Evolutionary conservation across 768 basidiomycete genomes (phyloP).

Genomic region (Chalciporus pseudorubinellus): DNA sequence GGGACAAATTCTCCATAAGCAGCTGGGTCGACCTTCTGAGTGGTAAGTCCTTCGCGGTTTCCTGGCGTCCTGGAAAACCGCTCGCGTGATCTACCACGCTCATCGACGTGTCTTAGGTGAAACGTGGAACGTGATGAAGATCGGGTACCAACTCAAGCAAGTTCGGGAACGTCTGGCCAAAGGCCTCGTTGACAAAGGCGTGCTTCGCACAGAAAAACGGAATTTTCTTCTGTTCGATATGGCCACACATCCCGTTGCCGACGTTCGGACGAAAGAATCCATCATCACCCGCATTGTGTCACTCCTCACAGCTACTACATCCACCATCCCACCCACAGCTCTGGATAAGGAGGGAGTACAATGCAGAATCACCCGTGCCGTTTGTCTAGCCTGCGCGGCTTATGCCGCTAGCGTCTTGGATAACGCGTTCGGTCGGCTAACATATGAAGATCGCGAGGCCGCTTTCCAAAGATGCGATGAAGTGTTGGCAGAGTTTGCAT

Average conservation of each 20-base stretch:
- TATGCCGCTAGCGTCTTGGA: constrained; percentile 96
- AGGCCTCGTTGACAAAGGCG: constrained; percentile 96
- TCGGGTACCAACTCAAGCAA: constrained; percentile 98
- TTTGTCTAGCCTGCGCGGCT: constrained; percentile 85
- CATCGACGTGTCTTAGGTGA: constrained; percentile 59
- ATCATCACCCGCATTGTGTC: constrained; percentile 74
- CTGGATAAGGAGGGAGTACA: constrained; percentile 76
- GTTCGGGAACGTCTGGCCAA: constrained; percentile 97
- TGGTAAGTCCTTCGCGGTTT: constrained; percentile 45
- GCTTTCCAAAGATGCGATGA: constrained; percentile 95
- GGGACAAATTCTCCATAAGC: constrained; percentile 59
- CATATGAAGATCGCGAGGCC: constrained; percentile 90
- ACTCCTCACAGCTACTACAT: constrained; percentile 80
- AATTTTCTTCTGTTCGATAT: constrained; percentile 99
- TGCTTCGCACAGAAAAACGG: constrained; percentile 97
- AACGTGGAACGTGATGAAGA: constrained; percentile 99
- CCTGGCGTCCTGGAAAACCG: not conserved
- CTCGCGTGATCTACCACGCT: not conserved
- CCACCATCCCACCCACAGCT: constrained; percentile 72
- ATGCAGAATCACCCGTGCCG: constrained; percentile 75
- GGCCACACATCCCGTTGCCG: constrained; percentile 98
- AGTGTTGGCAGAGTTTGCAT: constrained; percentile 84
- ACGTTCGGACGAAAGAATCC: constrained; percentile 84
- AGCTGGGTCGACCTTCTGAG: constrained; percentile 95
- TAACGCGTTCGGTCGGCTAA: constrained; percentile 84